Base-by-base conservation (phyloP, 176 grass and related monocot species). In the Ensete glaucum region DNA sequence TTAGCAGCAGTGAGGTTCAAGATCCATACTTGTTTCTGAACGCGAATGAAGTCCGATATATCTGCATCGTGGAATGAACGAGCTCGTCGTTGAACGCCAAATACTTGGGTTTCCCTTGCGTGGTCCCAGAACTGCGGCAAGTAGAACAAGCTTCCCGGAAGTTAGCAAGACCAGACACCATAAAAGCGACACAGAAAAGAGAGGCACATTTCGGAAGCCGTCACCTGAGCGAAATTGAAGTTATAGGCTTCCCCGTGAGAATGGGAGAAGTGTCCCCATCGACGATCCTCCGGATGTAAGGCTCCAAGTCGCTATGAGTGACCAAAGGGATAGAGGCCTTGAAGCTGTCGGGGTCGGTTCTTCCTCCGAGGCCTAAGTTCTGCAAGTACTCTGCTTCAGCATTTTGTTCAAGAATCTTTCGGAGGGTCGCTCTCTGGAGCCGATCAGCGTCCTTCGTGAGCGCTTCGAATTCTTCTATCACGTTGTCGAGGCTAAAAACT, bases 21-120 rank as follows among this genome's bases (percentile, higher is more conserved):
- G 52, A 8, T 80, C 9, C 81, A 80, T 79, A 95, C 96, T 91
- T 86, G 79, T 87, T 95, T 67, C 91, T 91, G 82, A 99, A 99
- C 54, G 95, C 95, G 1, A 89, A 99, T 21, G 95, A 94, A 25
- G 95, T 99, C 19, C 76, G 63, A 74, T 81, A 89, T 77, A 86
- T 87, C 82, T 99, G 88, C 67, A 99, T 88, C 65, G 91, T 99
- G 19, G 87, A 86, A 53, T 94, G 86, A 78, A 99, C 81, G 27
- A 99, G 81, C 80, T 99, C 91, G 21, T 94, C 95, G 63, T 87
- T 99, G 71, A 99, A 99, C 24, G 95, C 88, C 57, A 99, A 54
- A 73, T 87, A 93, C 79, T 99, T 99, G 27, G 90, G 95, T 71
- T 88, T 99, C 69, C 95, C 95, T 50, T 95, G 85, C 51, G 96